phyloP scores from a whole-genome alignment of 192 early-diverging fungal genomes.

The Paraglomus brasilianum region DNA sequence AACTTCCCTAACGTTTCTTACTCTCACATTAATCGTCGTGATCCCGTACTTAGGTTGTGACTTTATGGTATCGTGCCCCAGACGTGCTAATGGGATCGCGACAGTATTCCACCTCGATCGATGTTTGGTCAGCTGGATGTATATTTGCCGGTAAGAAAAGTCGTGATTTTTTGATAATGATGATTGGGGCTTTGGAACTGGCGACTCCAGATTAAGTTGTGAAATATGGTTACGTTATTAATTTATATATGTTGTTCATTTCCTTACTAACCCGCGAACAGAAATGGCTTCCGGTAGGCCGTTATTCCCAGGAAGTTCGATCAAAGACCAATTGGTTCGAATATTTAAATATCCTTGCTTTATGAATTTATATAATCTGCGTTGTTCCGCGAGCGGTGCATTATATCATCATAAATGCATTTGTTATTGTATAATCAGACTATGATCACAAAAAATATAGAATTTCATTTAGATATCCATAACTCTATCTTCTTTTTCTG shows the following conservation, averaged over 20 bases:
- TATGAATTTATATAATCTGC: not conserved
- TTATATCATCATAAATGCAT: no score
- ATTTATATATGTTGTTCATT: not conserved
- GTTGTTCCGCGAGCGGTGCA: no score
- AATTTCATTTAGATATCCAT: not conserved
- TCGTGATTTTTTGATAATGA: conserved; percentile 1
- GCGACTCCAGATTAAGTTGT: not conserved
- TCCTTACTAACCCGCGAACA: conserved; percentile 10
- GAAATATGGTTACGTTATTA: not conserved
- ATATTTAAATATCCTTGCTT: conserved; percentile 79
- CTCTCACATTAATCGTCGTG: not conserved
- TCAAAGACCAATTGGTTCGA: conserved; percentile 80
- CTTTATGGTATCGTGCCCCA: conserved; percentile 85
- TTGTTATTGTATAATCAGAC: no score
- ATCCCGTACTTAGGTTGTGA: conserved; percentile 59
- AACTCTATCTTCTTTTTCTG: conserved; percentile 28
- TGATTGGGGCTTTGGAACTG: not conserved
- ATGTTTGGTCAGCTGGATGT: conserved; percentile 86
- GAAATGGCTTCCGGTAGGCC: conserved; percentile 89
- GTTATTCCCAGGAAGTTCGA: conserved; percentile 87
- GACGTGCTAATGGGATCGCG: conserved; percentile 87
- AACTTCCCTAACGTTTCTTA: not conserved
- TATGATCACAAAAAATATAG: not conserved
- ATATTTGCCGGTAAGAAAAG: conserved; percentile 68
- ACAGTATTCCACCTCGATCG: conserved; percentile 86